phyloP scores from a whole-genome alignment of 371 early-diverging fungal species.

The Mortierella sp. region DNA sequence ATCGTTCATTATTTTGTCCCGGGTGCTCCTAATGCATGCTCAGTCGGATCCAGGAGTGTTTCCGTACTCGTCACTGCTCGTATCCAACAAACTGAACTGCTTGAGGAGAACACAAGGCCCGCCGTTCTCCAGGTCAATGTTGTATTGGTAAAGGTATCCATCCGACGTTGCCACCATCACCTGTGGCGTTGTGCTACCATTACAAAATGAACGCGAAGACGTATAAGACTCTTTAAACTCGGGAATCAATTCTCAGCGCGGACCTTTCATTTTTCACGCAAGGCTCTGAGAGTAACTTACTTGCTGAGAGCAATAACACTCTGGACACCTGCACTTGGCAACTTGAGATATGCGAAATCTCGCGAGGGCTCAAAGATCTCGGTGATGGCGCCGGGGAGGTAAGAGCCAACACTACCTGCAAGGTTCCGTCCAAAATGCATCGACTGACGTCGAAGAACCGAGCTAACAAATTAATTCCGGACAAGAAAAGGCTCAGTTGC shows the following conservation, averaged over 20 bases:
- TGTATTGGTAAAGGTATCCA: conserved; percentile 93
- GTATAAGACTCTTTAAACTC: background rate
- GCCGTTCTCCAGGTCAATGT: conserved; percentile 90
- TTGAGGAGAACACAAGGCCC: conserved; percentile 93
- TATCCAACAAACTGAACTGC: conserved; percentile 69
- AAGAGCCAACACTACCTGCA: conserved; percentile 87
- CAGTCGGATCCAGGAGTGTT: background rate
- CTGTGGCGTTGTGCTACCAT: conserved; percentile 76
- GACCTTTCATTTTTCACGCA: background rate
- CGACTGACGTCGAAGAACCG: conserved; percentile 71
- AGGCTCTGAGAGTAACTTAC: conserved; percentile 49
- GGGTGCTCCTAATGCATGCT: background rate
- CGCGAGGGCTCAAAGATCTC: conserved; percentile 96
- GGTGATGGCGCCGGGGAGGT: conserved; percentile 89
- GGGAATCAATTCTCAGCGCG: background rate
- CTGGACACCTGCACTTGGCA: conserved; percentile 85
- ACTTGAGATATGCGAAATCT: conserved; percentile 93
- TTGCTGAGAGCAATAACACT: conserved; percentile 88
- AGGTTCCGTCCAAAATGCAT: conserved; percentile 71
- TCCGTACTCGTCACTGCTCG: conserved; percentile 12
- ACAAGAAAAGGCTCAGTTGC: conserved; percentile 8
- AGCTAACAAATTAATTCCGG: conserved; percentile 20
- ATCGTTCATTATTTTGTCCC: background rate
- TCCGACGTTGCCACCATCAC: conserved; percentile 94
- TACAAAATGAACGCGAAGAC: background rate